Percentiles rank a stretch among this genome's conserved stretches.
These are phyloP conservation scores for Ceratocystiopsis brevicomis DNA, from an alignment of 2,329 filamentous ascomycete genomes.

Conservation along the genomic window DNA sequence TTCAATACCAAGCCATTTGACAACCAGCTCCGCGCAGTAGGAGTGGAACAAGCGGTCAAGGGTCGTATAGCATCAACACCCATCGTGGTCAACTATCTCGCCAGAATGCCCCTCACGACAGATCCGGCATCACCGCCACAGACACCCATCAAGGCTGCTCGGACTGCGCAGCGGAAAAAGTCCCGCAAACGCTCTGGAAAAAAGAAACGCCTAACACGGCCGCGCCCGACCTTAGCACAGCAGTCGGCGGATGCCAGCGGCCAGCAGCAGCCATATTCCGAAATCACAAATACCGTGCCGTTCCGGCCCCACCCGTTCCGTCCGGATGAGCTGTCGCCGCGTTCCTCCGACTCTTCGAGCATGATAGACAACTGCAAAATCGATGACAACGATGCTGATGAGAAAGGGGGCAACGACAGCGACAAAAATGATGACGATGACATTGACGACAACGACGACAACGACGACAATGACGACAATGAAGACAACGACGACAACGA, in stretches of 20 bases:
- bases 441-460: neutral
- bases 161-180: constrained; percentile 13
- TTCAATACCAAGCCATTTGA: too few species aligned
- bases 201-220: too few species aligned
- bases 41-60: too few species aligned
- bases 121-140: constrained; percentile 24
- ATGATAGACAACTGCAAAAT: neutral
- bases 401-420: constrained; percentile 1
- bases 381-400: neutral
- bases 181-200: too few species aligned
- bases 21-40: too few species aligned
- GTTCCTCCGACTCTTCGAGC: constrained; percentile 15
- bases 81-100: neutral
- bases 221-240: neutral
- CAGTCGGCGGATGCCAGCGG: constrained; percentile 3
- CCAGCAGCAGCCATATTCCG: constrained; percentile 11
- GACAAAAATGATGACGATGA: constrained; percentile 2
- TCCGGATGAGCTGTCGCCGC: constrained; percentile 21
- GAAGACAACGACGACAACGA: constrained; percentile 1
- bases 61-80: too few species aligned
- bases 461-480: constrained; percentile 1
- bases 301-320: constrained; percentile 5
- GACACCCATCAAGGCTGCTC: constrained; percentile 20
- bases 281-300: neutral
- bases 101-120: constrained; percentile 8